Percentiles rank a stretch among this genome's conserved stretches.
phyloP scores from a whole-genome alignment of 2,329 filamentous ascomycete genomes.

The Periconia sp. region DNA sequence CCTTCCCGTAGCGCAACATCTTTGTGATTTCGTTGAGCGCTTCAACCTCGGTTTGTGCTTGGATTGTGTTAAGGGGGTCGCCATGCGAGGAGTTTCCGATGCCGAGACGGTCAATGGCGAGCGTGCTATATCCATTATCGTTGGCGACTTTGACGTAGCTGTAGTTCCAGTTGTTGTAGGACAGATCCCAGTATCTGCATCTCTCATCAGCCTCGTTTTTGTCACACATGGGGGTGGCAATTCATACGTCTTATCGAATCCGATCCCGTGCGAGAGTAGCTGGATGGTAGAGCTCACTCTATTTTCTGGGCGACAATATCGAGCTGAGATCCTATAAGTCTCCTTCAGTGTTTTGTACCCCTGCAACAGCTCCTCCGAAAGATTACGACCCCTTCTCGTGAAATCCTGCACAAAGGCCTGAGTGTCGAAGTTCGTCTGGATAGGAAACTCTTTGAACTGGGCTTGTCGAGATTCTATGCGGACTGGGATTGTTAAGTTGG shows the following conservation, averaged over 20 bases:
- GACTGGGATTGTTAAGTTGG: constrained; percentile 60
- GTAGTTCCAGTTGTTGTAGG: constrained; percentile 62
- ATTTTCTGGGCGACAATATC: constrained; percentile 61
- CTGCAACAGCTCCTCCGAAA: constrained; percentile 47
- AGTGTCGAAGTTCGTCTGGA: constrained; percentile 57
- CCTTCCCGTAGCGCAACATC: constrained; percentile 49
- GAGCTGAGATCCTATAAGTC: constrained; percentile 60
- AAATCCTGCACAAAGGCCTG: constrained; percentile 58
- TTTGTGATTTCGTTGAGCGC: constrained; percentile 58
- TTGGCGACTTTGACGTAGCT: constrained; percentile 62
- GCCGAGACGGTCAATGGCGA: constrained; percentile 65
- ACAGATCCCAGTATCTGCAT: constrained; percentile 62
- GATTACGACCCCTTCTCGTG: constrained; percentile 55
- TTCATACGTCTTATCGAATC: constrained; percentile 53
- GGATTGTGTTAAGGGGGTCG: constrained; percentile 62
- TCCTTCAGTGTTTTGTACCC: constrained; percentile 56
- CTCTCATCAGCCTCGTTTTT: not conserved
- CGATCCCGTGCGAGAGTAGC: constrained; percentile 57
- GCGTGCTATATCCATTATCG: constrained; percentile 59
- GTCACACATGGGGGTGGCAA: not conserved
- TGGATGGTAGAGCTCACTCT: constrained; percentile 43
- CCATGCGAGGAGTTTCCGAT: constrained; percentile 61
- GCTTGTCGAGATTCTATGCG: constrained; percentile 57
- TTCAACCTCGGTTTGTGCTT: constrained; percentile 60
- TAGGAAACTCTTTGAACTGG: constrained; percentile 53